These are phyloP conservation scores for Diaporthe vexans DNA, from an alignment of 2,329 filamentous ascomycete species.

Conservation along the genomic window DNA sequence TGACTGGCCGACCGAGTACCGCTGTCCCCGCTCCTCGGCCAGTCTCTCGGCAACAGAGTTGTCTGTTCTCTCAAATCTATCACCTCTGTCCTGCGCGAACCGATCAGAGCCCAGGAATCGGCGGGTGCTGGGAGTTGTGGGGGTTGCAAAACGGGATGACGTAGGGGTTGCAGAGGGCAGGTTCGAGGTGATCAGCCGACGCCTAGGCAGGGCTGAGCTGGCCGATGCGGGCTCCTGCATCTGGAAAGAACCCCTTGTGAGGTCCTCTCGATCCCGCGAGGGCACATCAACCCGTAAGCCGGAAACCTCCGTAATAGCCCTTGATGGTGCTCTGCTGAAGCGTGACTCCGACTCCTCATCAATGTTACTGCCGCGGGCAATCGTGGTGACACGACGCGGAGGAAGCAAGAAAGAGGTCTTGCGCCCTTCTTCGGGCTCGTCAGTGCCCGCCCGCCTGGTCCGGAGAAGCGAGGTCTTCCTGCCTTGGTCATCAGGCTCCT, in stretches of 20 bases:
- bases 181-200: slow-evolving; percentile 65
- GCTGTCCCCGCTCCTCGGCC: slow-evolving; percentile 58
- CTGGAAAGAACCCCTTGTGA: slow-evolving; percentile 25
- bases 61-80: slow-evolving; percentile 47
- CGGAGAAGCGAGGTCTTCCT: slow-evolving; percentile 64
- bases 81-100: slow-evolving; percentile 54
- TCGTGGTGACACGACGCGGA: slow-evolving; percentile 58
- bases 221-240: slow-evolving; percentile 54
- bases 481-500: slow-evolving; percentile 60
- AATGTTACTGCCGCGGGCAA: slow-evolving; percentile 49
- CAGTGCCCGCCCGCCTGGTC: slow-evolving; percentile 60
- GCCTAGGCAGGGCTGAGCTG: slow-evolving; percentile 65
- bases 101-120: slow-evolving; percentile 62
- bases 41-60: slow-evolving; percentile 53
- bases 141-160: slow-evolving; percentile 58
- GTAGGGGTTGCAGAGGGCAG: slow-evolving; percentile 49
- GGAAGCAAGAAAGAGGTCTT: slow-evolving; percentile 61
- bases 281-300: slow-evolving; percentile 56
- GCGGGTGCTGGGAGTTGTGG: slow-evolving; percentile 56
- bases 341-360: slow-evolving; percentile 65
- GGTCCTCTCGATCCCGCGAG: slow-evolving; percentile 33
- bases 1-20: slow-evolving; percentile 59
- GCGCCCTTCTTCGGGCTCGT: slow-evolving; percentile 64
- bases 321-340: slow-evolving; percentile 69
- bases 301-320: slow-evolving; percentile 70